Conservation (phyloP, 2,329 filamentous ascomycete genomes). For the Arthrobotrys iridis region DNA sequence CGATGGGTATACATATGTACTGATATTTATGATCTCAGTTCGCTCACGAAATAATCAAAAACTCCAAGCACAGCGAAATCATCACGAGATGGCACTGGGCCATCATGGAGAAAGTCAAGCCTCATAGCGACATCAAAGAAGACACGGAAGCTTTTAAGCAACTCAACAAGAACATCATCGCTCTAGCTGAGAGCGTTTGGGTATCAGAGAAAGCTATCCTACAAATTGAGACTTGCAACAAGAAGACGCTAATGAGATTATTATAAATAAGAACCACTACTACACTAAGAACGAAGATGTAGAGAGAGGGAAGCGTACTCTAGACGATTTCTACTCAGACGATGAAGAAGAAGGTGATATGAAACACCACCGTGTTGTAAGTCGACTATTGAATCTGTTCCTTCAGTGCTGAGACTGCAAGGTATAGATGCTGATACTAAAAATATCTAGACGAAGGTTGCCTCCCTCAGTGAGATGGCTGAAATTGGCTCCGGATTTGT, state of each 20-base stretch:
- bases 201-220: slow-evolving; percentile 5
- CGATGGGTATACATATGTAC: not conserved
- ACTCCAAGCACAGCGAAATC: not conserved
- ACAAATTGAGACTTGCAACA: not conserved
- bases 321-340: not conserved
- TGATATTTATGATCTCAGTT: not conserved
- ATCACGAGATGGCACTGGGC: slow-evolving; percentile 34
- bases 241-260: not conserved
- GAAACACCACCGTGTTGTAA: slow-evolving; percentile 2
- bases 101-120: slow-evolving; percentile 8
- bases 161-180: not conserved
- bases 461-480: slow-evolving; percentile 25
- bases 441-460: not conserved
- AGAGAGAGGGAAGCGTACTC: not conserved
- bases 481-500: not conserved
- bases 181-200: slow-evolving; percentile 21
- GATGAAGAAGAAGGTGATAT: not conserved
- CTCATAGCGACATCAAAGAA: not conserved
- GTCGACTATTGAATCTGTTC: not conserved
- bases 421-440: too few relatives aligned
- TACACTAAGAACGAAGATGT: not conserved
- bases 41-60: slow-evolving; percentile 20
- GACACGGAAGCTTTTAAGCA: not conserved
- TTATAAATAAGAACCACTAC: not conserved
- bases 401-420: too few relatives aligned